These are phyloP conservation scores for Tetrastigma voinierianum DNA, from an alignment of 164 flowering plant species.

Conservation along the genomic window DNA sequence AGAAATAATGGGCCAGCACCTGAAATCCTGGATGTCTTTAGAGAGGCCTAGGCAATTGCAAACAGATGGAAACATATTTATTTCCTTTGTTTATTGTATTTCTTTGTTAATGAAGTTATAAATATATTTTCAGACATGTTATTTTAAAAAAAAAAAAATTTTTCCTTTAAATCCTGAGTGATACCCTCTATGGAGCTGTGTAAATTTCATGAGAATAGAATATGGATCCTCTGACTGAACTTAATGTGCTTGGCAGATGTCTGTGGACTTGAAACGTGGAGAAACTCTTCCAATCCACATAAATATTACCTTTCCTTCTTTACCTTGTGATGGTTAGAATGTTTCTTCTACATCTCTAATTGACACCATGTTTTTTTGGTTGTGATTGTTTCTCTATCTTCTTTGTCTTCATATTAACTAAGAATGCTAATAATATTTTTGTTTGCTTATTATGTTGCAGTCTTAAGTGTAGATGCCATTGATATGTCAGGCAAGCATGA, in stretches of 20 bases:
- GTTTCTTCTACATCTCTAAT: not conserved
- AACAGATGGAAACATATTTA: too few relatives aligned
- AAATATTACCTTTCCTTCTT: conserved; percentile 91
- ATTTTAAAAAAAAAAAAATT: too few relatives aligned
- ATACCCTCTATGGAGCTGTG: not conserved
- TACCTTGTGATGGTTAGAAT: conserved; percentile 92
- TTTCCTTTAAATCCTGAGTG: not conserved
- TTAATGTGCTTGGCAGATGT: conserved; percentile 57
- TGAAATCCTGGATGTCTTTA: too few relatives aligned
- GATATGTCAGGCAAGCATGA: conserved; percentile 99
- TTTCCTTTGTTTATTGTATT: too few relatives aligned
- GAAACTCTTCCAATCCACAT: conserved; percentile 97
- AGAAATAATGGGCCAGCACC: too few relatives aligned
- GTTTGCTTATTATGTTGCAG: conserved; percentile 36
- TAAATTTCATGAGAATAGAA: not conserved
- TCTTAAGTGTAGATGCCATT: conserved; percentile 94
- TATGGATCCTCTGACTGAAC: conserved; percentile 1
- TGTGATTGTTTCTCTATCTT: not conserved
- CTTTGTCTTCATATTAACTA: not conserved
- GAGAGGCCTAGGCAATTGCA: too few relatives aligned
- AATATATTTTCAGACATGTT: too few relatives aligned
- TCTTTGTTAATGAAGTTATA: too few relatives aligned
- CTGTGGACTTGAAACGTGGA: conserved; percentile 95
- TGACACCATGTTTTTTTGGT: not conserved
- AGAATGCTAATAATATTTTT: not conserved